Evolutionary conservation across 2,329 filamentous ascomycete genomes (phyloP), one percentile per base, ranked within the genome.

Genomic region (Huntiella abstrusa): DNA sequence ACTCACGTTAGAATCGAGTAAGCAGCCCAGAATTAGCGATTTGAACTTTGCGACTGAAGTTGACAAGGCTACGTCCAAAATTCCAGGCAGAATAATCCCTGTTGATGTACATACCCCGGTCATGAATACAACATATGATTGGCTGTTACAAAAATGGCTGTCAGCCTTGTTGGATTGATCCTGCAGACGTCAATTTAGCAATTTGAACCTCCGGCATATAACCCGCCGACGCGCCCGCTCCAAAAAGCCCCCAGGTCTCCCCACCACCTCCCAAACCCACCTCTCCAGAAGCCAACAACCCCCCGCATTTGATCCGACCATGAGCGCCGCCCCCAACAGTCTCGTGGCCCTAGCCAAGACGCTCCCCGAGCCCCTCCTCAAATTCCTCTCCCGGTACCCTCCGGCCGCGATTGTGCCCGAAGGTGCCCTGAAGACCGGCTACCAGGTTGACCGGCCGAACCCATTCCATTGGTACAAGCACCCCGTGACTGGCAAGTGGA

Each of bases 381-480:
- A 77, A 56, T 95, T 98, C 72, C 82, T 98, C 63, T 80, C 81
- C 48, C 81, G 83, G 53, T 95, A 88, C 62, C 91, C 91, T 37
- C 86, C 88, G 41, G 71, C 66, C 45, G 62, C 71, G 54, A 70
- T 79, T 57, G 64, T 75, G 51, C 62, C 70, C 49, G 58, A 60
- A 43, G 61, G 62, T 49, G 57, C 54, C 57, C 28, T 33, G 10
- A 63, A 58, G 62, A 69, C 64, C 52, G 63, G 61, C 48, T 78
- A 66, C 65, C 70, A 74, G 55, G 64, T 65, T 55, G 63, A 67
- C 59, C 66, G 75, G 50, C 68, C 70, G 43, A 91, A 93, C 59
- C 88, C 88, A 0, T 98, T 98, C 67, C 68, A 76, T 51, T 75
- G 82, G 34, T 76, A 74, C 56, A 85, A 83, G 63, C 81, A 93